A percentile compares a stretch with the other conserved stretches of the same genome.
phyloP scores from a whole-genome alignment of 1,139 yeast species.

The Sugiyamaella sp. region DNA sequence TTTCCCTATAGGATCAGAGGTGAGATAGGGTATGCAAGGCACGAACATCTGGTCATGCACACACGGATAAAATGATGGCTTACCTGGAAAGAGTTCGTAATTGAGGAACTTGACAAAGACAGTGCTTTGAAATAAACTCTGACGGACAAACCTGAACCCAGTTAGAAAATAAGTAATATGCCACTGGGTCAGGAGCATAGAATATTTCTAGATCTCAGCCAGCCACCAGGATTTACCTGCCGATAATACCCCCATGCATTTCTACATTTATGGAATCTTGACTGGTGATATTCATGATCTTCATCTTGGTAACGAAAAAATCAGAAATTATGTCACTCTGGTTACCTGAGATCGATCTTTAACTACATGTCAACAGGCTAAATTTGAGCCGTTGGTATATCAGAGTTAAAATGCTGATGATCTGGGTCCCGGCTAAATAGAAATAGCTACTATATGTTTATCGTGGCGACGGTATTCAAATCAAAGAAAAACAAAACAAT shows the following conservation, averaged over 20 bases:
- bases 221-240: neutral
- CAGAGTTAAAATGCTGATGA: neutral
- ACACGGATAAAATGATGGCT: neutral
- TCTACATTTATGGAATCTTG: neutral
- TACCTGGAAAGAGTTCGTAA: too few species aligned
- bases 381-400: neutral
- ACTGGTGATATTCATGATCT: neutral
- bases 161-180: too few species aligned
- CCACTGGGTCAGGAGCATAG: too few species aligned
- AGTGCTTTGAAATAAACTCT: too few species aligned
- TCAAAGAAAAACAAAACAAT: too few species aligned
- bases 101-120: too few species aligned
- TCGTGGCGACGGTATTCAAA: too few species aligned
- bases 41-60: too few species aligned
- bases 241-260: neutral
- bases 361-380: neutral
- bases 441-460: neutral
- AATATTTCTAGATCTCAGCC: too few species aligned
- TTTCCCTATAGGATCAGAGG: neutral
- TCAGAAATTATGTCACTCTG: neutral
- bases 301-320: neutral
- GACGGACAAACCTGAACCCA: too few species aligned
- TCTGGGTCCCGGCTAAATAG: constrained; percentile 9
- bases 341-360: neutral
- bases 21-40: neutral